Conservation (phyloP, 1,284 basidiomycete species). For the Melampsora americana region DNA sequence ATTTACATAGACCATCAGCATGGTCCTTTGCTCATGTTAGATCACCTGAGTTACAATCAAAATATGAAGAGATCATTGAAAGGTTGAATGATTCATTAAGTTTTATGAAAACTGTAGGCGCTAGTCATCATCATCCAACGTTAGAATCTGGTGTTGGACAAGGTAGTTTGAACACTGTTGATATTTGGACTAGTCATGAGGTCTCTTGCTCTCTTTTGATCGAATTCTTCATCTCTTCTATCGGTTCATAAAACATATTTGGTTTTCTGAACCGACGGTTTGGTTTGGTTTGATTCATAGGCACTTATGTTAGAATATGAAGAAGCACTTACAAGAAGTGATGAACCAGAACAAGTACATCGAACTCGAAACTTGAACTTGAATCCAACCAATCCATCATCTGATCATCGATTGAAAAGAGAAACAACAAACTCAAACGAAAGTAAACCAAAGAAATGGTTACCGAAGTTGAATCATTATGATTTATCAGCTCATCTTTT, state of each 20-base stretch:
- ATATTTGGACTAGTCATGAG: constrained; percentile 76
- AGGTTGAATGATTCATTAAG: constrained; percentile 85
- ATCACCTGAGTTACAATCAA: constrained; percentile 68
- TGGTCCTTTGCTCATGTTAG: constrained; percentile 93
- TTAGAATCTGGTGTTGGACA: constrained; percentile 61
- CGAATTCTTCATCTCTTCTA: not conserved
- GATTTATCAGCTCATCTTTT: constrained; percentile 88
- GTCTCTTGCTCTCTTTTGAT: constrained; percentile 55
- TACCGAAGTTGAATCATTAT: constrained; percentile 58
- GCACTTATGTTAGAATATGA: constrained; percentile 87
- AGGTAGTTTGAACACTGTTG: constrained; percentile 80
- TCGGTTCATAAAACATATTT: no score
- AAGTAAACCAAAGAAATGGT: constrained; percentile 8
- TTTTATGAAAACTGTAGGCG: constrained; percentile 84
- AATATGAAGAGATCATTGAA: constrained; percentile 80
- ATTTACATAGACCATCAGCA: constrained; percentile 77
- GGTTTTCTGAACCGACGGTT: constrained; percentile 17
- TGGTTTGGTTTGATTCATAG: constrained; percentile 69
- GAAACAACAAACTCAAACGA: constrained; percentile 46
- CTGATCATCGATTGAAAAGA: constrained; percentile 27
- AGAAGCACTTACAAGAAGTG: constrained; percentile 75
- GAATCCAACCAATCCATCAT: constrained; percentile 7
- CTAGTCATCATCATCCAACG: constrained; percentile 55
- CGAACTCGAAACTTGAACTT: constrained; percentile 20
- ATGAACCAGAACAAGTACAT: constrained; percentile 2